Evolutionary conservation across 163 green algal genomes (phyloP), one percentile per base, ranked within the genome.

Genomic region (Smithsoniella earleae): DNA sequence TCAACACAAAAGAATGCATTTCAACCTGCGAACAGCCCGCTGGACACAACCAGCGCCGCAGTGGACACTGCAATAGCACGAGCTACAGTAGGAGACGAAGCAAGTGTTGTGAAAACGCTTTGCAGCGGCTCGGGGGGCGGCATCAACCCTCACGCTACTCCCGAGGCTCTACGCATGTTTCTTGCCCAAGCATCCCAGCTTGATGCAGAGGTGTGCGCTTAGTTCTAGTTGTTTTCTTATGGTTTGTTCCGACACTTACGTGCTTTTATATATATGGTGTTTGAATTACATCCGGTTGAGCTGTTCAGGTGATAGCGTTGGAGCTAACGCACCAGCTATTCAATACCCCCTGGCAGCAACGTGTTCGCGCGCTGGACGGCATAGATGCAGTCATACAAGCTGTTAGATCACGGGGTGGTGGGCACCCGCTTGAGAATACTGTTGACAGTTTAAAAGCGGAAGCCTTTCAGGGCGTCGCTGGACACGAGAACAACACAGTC

Each of bases 281-380:
- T n/a, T n/a, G n/a, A n/a, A n/a, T n/a, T n/a, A n/a, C n/a, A n/a
- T n/a, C n/a, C n/a, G n/a, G n/a, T n/a, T n/a, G n/a, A n/a, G n/a
- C n/a, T n/a, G n/a, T n/a, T 49, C 10, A 49, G 13, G 58, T 69
- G 58, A 38, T 69, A 8, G 58, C 58, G 16, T 33, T 69, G 20
- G 58, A 69, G 58, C 58, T 69, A 30, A 69, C 58, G 5, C 58
- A 69, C 58, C 40, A 69, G 58, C 58, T 69, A 31, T 69, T 69
- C 58, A 69, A 69, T 13, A 69, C 58, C 16, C 6, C 58, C 1
- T 69, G 58, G 58, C 58, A 69, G 58, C 30, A 43, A 34, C 58
- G 58, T 1, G 58, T 69, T 30, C 58, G 58, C 27, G 58, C 58
- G 20, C 58, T 69, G 16, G 58, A 69, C 34, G 58, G 58, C 58